These are phyloP conservation scores for Spinellus fusiger DNA, from an alignment of 192 early-diverging fungal species.

Conservation along the genomic window DNA sequence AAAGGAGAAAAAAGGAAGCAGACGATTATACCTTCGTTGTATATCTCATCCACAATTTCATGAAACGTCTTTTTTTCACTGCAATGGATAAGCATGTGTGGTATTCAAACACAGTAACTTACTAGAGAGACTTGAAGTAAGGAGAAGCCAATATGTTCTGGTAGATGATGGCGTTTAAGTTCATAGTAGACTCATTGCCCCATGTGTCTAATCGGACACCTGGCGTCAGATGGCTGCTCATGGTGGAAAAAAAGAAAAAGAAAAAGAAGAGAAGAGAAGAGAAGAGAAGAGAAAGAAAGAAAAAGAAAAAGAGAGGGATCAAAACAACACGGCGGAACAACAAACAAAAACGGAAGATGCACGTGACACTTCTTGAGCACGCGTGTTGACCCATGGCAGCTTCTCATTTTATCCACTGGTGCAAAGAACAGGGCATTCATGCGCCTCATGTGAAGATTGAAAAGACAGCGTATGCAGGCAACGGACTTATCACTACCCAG, in stretches of 20 bases:
- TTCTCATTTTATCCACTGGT: slow-evolving; percentile 7
- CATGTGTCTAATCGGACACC: slow-evolving; percentile 60
- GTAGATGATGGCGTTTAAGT: slow-evolving; percentile 64
- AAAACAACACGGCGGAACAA: neutral
- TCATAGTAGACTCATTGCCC: slow-evolving; percentile 77
- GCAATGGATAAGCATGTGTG: neutral
- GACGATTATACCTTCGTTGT: slow-evolving; percentile 48
- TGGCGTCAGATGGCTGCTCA: neutral
- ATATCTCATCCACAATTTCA: slow-evolving; percentile 73
- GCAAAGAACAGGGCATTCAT: neutral
- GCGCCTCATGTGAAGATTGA: neutral
- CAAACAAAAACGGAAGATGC: neutral
- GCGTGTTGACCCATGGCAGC: neutral
- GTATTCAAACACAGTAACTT: slow-evolving; percentile 27
- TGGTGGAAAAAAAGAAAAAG: neutral
- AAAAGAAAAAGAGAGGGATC: neutral
- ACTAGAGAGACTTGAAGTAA: slow-evolving; percentile 70
- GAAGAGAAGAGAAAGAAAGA: neutral
- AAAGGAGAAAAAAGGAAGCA: slow-evolving; percentile 34
- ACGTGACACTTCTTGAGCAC: neutral
- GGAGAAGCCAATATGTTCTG: slow-evolving; percentile 67
- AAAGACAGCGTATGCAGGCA: slow-evolving; percentile 11
- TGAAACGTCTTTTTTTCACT: slow-evolving; percentile 71
- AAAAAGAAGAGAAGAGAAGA: neutral
- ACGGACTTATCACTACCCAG: slow-evolving; percentile 11